Base-by-base conservation (phyloP, 106 monocot genomes). In the Dendrobium chrysotoxum region DNA sequence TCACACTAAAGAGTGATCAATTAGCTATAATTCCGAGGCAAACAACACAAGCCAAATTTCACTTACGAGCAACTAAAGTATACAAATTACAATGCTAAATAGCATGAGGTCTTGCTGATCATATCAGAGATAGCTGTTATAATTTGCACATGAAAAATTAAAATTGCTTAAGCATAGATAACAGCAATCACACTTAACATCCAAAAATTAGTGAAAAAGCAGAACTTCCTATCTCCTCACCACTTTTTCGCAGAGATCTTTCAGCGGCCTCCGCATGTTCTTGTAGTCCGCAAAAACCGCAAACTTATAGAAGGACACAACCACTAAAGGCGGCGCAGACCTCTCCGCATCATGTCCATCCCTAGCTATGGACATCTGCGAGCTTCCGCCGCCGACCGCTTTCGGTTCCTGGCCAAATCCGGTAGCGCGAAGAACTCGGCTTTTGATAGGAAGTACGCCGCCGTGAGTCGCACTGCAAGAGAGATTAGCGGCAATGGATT, bases 291-390 rank as follows among this genome's bases (percentile, higher is more conserved):
- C 89, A 58, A 98, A 91, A 83, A 91, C 89, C 1, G 97, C 90
- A 35, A 98, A 98, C 73, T 84, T 81, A 68, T 98, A 98, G 83
- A 98, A 98, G n/a, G 94, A 94, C 4, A 98, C 92, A 15, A 98
- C 92, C 13, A 94, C 89, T 5, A 98, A 86, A 28, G 54, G 23
- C 79, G 81, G 61, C 10, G 30, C 28, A 26, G 41, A 38, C 0
- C 10, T 40, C 31, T 82, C 15, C 23, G 74, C 20, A 71, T 78
- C 18, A 2, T 38, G 39, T 15, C 35, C 11, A 15, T 47, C 78
- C 35, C 6, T 64, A 6, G 41, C 5, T 20, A 47, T 25, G 45
- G 67, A 40, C 11, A 45, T 16, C 76, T 80, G 30, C 8, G 61
- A 57, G 47, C 65, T 65, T 30, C 39, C 10, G 18, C 11, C 40